phyloP scores from a whole-genome alignment of 345 rosid genomes.

The Gossypium stocksii region DNA sequence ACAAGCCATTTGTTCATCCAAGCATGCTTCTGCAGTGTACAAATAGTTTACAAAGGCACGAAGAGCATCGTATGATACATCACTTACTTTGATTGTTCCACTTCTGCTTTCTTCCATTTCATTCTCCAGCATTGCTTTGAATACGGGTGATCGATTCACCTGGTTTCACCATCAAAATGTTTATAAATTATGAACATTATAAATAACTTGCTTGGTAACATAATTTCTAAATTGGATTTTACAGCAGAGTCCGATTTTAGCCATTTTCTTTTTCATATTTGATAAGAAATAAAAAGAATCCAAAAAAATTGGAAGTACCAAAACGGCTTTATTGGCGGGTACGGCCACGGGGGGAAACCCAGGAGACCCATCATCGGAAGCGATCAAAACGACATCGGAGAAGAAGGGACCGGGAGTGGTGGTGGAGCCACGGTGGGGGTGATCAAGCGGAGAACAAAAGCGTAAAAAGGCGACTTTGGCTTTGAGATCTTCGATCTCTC shows the following conservation, averaged over 20 bases:
- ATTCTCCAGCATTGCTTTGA: conserved; percentile 84
- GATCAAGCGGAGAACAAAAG: conserved; percentile 47
- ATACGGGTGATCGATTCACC: conserved; percentile 79
- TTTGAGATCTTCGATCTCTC: neutral
- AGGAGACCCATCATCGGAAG: conserved; percentile 36
- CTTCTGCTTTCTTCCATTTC: conserved; percentile 88
- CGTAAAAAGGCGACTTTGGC: conserved; percentile 63
- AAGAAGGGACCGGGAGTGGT: conserved; percentile 22
- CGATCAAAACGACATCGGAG: conserved; percentile 64
- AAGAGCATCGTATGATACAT: conserved; percentile 65
- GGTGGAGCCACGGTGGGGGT: conserved; percentile 17
- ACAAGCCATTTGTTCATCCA: conserved; percentile 77
- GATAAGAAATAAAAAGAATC: conserved; percentile 19
- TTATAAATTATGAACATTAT: neutral
- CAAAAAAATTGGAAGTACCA: conserved; percentile 34
- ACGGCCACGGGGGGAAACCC: conserved; percentile 42
- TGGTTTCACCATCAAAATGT: conserved; percentile 21
- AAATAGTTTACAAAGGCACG: conserved; percentile 60
- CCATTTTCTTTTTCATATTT: conserved; percentile 37
- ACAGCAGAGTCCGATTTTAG: too few species aligned
- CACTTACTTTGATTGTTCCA: conserved; percentile 71
- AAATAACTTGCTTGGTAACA: neutral
- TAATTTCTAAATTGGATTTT: too few species aligned
- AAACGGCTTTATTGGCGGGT: conserved; percentile 60
- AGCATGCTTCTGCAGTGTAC: conserved; percentile 77